Evolutionary conservation across 2,329 filamentous ascomycete species (phyloP).

Genomic region (Verticillium zaregamsianum): DNA sequence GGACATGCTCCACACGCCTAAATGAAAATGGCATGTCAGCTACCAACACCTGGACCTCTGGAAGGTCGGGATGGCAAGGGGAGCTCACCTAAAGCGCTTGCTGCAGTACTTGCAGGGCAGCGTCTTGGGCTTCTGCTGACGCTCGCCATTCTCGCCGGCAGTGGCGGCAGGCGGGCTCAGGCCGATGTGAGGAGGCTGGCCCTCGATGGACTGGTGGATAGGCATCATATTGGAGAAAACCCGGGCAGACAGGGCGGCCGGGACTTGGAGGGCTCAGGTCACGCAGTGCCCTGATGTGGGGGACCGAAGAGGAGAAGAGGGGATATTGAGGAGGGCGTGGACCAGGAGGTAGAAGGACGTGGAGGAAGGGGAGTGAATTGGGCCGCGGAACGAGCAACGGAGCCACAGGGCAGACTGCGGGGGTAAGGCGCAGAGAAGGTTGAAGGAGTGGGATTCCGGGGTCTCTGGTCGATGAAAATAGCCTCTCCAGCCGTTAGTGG

Average conservation of each 20-base stretch:
- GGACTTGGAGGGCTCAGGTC: slow-evolving; percentile 17
- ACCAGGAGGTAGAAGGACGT: neutral
- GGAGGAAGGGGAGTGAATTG: neutral
- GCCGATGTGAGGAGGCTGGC: slow-evolving; percentile 26
- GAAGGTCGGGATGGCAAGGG: slow-evolving; percentile 11
- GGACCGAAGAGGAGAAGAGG: slow-evolving; percentile 8
- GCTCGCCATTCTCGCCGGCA: slow-evolving; percentile 45
- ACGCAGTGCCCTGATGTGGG: slow-evolving; percentile 28
- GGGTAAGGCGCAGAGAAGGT: slow-evolving; percentile 6
- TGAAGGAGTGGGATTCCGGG: slow-evolving; percentile 1
- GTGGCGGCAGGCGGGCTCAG: slow-evolving; percentile 5
- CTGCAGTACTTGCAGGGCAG: slow-evolving; percentile 60
- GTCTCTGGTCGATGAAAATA: neutral
- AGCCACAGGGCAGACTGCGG: slow-evolving; percentile 5
- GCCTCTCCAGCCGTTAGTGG: neutral
- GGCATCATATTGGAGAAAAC: slow-evolving; percentile 43
- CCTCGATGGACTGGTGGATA: slow-evolving; percentile 46
- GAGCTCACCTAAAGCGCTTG: slow-evolving; percentile 56
- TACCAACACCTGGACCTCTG: slow-evolving; percentile 18
- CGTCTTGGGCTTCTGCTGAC: slow-evolving; percentile 57
- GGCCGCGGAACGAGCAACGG: neutral
- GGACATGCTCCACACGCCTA: slow-evolving; percentile 61
- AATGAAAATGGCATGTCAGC: slow-evolving; percentile 35
- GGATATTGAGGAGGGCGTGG: neutral
- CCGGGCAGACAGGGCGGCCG: neutral